phyloP scores from a whole-genome alignment of 1,284 basidiomycete species.

The Ustilago xerochloae region DNA sequence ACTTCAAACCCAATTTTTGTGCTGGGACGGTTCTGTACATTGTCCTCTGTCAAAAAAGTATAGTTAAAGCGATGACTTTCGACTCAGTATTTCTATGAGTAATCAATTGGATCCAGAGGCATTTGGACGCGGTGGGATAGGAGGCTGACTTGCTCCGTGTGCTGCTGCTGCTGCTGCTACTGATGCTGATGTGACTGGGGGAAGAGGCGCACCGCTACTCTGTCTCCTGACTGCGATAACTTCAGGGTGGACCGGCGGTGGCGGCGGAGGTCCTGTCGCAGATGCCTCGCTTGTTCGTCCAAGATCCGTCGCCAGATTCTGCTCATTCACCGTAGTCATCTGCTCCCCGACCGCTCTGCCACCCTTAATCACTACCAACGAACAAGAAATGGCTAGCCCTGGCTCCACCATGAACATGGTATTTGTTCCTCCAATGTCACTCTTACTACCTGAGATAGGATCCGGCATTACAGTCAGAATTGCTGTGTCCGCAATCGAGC shows the following conservation, averaged over 20 bases:
- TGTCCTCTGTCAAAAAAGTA: too few relatives aligned
- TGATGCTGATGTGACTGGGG: background rate
- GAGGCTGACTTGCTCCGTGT: background rate
- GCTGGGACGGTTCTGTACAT: too few relatives aligned
- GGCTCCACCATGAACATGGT: slow-evolving; percentile 18
- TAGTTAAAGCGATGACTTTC: too few relatives aligned
- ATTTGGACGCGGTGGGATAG: slow-evolving; percentile 2
- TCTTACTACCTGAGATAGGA: background rate
- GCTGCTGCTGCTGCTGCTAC: background rate
- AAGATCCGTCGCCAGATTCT: background rate
- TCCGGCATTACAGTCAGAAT: slow-evolving; percentile 26
- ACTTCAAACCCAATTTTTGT: too few relatives aligned
- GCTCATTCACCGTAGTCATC: background rate
- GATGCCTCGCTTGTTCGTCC: background rate
- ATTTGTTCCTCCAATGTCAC: slow-evolving; percentile 8
- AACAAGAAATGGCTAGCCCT: slow-evolving; percentile 22
- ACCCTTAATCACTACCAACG: slow-evolving; percentile 17
- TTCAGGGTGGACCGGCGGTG: slow-evolving; percentile 11
- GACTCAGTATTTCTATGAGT: too few relatives aligned
- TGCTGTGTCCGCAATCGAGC: slow-evolving; percentile 15
- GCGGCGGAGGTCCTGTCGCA: background rate
- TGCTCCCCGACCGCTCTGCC: background rate
- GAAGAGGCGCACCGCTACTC: background rate
- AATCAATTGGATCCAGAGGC: background rate
- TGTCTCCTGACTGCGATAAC: slow-evolving; percentile 1